Percentiles rank a stretch among this genome's conserved stretches.
Evolutionary conservation across 495 filamentous ascomycete genomes (phyloP).

Genomic region (Darksidea phi): DNA sequence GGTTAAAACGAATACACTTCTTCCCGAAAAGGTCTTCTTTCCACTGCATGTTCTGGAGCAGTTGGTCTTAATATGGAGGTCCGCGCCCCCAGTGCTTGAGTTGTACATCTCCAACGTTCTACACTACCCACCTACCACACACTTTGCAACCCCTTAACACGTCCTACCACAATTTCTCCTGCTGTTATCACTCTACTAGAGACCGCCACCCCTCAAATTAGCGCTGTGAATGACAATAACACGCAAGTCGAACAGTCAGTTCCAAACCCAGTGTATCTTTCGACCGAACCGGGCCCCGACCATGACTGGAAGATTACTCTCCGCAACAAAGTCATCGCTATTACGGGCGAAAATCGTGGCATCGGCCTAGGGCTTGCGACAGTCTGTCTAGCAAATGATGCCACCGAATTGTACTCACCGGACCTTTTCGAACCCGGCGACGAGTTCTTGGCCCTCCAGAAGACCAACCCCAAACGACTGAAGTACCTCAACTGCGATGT

Average conservation of each 20-base stretch:
- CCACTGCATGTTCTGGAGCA: no score
- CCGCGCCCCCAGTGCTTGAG: no score
- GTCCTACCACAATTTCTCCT: slow-evolving; percentile 10
- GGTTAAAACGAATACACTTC: no score
- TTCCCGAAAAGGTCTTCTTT: no score
- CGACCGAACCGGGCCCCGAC: slow-evolving; percentile 29
- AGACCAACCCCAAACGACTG: slow-evolving; percentile 42
- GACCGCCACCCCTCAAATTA: neutral
- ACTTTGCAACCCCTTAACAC: neutral
- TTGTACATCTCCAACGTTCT: no score
- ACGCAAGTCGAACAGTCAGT: neutral
- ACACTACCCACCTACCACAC: no score
- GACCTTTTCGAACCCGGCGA: slow-evolving; percentile 48
- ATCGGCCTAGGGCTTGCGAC: slow-evolving; percentile 28
- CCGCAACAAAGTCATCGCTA: slow-evolving; percentile 34
- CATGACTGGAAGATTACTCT: slow-evolving; percentile 37
- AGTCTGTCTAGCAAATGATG: slow-evolving; percentile 40
- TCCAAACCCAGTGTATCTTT: slow-evolving; percentile 18
- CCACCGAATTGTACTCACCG: slow-evolving; percentile 45
- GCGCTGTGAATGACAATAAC: neutral
- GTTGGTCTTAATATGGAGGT: no score
- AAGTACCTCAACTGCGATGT: slow-evolving; percentile 48
- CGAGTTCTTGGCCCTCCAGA: slow-evolving; percentile 42
- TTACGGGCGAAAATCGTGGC: slow-evolving; percentile 18
- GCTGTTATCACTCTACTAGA: slow-evolving; percentile 5